Evolutionary conservation across 305 asterid genomes (phyloP).

Genomic region (Fraxinus baroniana): DNA sequence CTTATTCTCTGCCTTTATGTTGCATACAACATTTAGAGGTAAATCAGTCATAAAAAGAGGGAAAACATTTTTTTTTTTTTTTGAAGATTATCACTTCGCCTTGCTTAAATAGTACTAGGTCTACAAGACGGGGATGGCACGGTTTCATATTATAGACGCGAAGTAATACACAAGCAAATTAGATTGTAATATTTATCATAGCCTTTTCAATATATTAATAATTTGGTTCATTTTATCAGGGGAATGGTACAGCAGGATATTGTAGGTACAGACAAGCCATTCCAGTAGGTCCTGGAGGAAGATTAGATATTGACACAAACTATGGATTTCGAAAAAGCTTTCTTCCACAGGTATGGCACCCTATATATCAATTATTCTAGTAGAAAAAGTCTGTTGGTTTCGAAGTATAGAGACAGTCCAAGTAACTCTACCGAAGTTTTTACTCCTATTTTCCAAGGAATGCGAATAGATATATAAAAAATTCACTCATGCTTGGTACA

Average conservation of each 20-base stretch:
- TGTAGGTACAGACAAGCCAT: slow-evolving; percentile 87
- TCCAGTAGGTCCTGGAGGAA: slow-evolving; percentile 70
- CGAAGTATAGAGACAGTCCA: neutral
- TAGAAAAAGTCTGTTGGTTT: neutral
- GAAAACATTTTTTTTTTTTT: neutral
- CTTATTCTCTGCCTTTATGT: neutral
- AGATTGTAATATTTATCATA: neutral
- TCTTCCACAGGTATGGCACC: slow-evolving; percentile 64
- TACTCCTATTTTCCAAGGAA: neutral
- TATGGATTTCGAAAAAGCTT: slow-evolving; percentile 67
- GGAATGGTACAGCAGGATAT: slow-evolving; percentile 63
- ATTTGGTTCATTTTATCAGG: slow-evolving; percentile 36
- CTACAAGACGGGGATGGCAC: neutral
- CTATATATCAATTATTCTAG: neutral
- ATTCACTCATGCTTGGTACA: neutral
- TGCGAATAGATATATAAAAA: neutral
- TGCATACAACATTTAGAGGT: neutral
- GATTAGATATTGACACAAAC: slow-evolving; percentile 63
- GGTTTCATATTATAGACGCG: neutral
- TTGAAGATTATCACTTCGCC: neutral
- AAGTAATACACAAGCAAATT: neutral
- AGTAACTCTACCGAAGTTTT: neutral
- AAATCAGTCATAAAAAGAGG: neutral
- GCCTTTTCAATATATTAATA: neutral
- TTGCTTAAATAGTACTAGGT: neutral